These are phyloP conservation scores for Hydnomerulius pinastri DNA, from an alignment of 768 basidiomycete species.

Conservation along the genomic window DNA sequence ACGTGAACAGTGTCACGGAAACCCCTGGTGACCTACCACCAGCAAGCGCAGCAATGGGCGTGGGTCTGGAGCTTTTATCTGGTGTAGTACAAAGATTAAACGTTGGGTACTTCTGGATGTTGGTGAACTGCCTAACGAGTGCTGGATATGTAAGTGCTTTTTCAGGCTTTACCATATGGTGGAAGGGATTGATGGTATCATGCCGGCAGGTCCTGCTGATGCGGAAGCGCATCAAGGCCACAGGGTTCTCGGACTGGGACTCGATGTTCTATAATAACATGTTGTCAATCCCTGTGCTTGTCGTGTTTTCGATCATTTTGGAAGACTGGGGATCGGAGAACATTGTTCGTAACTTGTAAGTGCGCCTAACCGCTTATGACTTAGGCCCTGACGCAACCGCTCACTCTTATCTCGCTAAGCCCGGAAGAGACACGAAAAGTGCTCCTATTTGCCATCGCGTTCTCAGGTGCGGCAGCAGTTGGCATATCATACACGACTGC, in stretches of 20 bases:
- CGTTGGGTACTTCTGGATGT: conserved; percentile 96
- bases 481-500: conserved; percentile 98
- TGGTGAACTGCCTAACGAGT: conserved; percentile 85
- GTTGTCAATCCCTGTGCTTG: conserved; percentile 88
- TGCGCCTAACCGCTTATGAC: conserved; percentile 2
- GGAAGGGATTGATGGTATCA: conserved; percentile 3
- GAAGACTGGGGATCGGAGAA: conserved; percentile 90
- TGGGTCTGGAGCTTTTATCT: conserved; percentile 39
- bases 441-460: conserved; percentile 84
- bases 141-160: conserved; percentile 77
- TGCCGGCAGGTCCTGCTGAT: conserved; percentile 79
- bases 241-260: conserved; percentile 97
- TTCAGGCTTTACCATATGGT: background rate
- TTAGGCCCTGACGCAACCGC: background rate
- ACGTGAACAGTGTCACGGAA: conserved; percentile 52
- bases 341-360: conserved; percentile 86
- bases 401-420: conserved; percentile 43
- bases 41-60: conserved; percentile 27
- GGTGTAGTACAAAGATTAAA: conserved; percentile 57
- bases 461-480: conserved; percentile 97
- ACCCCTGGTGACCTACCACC: conserved; percentile 24
- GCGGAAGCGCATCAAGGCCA: conserved; percentile 94
- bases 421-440: conserved; percentile 78
- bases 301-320: conserved; percentile 74
- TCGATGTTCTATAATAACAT: conserved; percentile 99